These are phyloP conservation scores for Sungouiella blattae DNA, from an alignment of 805 yeast genomes.

Conservation along the genomic window DNA sequence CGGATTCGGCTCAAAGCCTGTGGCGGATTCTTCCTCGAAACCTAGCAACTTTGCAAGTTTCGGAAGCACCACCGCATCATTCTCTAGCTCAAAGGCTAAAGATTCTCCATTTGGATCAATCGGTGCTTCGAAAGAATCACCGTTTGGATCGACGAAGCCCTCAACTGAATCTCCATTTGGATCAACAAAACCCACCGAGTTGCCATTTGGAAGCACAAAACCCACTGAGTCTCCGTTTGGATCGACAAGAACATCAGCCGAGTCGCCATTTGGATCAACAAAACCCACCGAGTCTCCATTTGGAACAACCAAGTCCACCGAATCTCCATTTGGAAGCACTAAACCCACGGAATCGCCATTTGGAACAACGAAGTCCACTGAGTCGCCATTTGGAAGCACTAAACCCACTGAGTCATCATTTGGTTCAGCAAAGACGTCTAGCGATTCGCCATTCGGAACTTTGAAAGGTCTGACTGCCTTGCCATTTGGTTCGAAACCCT, in stretches of 20 bases:
- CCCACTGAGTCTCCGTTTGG: not conserved
- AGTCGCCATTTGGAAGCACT: not conserved
- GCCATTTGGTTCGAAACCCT: not conserved
- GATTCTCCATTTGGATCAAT: not conserved
- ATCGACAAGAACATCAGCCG: not conserved
- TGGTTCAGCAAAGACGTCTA: not conserved
- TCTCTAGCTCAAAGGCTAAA: not conserved
- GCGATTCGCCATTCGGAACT: slow-evolving; percentile 2
- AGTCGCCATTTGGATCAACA: not conserved
- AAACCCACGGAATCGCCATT: slow-evolving; percentile 5
- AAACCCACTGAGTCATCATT: not conserved
- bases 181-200: not conserved
- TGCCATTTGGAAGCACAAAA: not conserved
- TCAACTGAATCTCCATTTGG: not conserved
- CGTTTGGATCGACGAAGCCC: not conserved
- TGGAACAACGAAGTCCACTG: slow-evolving; percentile 1
- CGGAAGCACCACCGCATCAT: not conserved
- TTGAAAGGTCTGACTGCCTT: not conserved
- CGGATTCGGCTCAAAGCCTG: not conserved
- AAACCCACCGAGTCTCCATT: slow-evolving; percentile 5
- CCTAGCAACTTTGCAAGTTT: not conserved
- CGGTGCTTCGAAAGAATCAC: not conserved
- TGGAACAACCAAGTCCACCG: slow-evolving; percentile 1
- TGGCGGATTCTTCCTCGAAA: not conserved
- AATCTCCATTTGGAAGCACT: not conserved